These are phyloP conservation scores for Tulasnella sp. DNA, from an alignment of 768 basidiomycete species.

Conservation along the genomic window DNA sequence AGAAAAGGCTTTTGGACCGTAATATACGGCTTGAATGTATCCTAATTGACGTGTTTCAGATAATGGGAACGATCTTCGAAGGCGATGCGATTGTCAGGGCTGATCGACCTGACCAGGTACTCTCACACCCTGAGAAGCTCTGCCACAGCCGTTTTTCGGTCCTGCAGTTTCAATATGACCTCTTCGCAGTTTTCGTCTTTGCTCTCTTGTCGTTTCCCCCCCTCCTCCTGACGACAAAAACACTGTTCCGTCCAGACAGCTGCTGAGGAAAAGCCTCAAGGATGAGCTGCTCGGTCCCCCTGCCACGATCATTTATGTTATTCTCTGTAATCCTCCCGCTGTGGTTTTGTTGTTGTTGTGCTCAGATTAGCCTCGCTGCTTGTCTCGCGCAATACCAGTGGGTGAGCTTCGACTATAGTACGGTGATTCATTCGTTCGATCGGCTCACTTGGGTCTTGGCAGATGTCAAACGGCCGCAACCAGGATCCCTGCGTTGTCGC, in stretches of 20 bases:
- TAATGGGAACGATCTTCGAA: not conserved
- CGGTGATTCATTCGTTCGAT: not conserved
- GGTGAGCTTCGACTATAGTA: not conserved
- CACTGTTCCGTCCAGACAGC: not conserved
- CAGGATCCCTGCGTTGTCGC: slow-evolving; percentile 13
- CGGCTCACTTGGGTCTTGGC: not conserved
- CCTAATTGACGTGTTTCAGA: not conserved
- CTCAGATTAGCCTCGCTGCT: not conserved
- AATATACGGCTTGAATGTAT: not conserved
- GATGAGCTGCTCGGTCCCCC: not conserved
- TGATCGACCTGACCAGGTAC: not conserved
- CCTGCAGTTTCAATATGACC: not conserved
- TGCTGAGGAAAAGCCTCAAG: not conserved
- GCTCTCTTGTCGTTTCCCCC: not conserved
- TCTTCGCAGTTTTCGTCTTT: not conserved
- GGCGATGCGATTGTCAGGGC: slow-evolving; percentile 2
- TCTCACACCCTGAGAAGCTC: not conserved
- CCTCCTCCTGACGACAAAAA: not conserved
- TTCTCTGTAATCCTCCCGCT: not conserved
- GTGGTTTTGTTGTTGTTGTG: not conserved
- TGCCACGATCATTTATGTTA: not conserved
- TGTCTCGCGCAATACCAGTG: not conserved
- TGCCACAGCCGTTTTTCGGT: not conserved
- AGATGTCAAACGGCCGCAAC: slow-evolving; percentile 7
- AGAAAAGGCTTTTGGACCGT: not conserved